Base-by-base conservation (phyloP, 2,329 filamentous ascomycete genomes). In the Fonsecaea multimorphosa region DNA sequence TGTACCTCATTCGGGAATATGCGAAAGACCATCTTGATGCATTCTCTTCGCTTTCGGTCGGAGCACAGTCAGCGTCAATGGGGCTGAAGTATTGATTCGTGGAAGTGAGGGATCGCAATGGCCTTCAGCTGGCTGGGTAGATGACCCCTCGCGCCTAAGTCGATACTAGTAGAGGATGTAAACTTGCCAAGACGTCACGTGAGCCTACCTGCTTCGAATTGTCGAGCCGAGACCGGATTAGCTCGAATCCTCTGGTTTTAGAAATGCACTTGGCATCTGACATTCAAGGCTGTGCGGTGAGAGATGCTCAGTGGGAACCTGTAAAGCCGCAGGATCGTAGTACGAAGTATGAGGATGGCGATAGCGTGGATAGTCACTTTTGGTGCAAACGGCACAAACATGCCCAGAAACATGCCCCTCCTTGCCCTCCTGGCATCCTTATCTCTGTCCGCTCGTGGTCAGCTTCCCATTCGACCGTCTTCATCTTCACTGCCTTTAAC, bases 381-480 rank as follows among this genome's bases (percentile, higher is more conserved):
- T 6, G 40, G 3, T 58, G 24, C 19, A 65, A 56, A 65, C 29
- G 1, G 7, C 12, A 46, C 59, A 66, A 66, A 63, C 46, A 54
- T 56, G 60, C 54, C 64, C 56, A 66, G 60, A 8, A 58, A 22
- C 11, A 54, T 44, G 16, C 3, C 7, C 22, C 44, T n/a, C n/a
- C n/a, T n/a, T n/a, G n/a, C n/a, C 44, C 19, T 34, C n/a, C 9
- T 31, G 29, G n/a, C 4, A 14, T 40, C 31, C 58, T 40, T 61
- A 52, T 61, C 58, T 52, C 51, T 55, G 27, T 11, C 46, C 46
- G 19, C 66, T 68, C 66, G 66, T 56, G 66, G 66, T 68, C 38
- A 52, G 44, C 16, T 68, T 59, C 66, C 66, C 22, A 31, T 60
- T 36, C 22, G 31, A 36, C 44, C 24, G 44, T n/a, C 27, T 46